Base-by-base conservation (phyloP, 768 basidiomycete genomes). In the Amanita polypyramis region DNA sequence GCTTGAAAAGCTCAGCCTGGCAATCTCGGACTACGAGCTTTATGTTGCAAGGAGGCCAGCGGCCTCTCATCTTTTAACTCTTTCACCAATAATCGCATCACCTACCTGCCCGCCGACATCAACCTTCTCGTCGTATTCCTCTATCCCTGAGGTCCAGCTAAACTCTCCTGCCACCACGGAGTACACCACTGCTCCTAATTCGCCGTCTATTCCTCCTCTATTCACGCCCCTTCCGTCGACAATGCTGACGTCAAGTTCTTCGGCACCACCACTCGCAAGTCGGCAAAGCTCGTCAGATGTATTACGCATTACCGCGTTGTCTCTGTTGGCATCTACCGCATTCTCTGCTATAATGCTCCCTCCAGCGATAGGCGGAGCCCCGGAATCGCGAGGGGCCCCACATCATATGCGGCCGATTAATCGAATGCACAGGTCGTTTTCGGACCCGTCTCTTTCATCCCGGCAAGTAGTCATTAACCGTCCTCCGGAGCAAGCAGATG, bases 31-130 rank as follows among this genome's bases (percentile, higher is more conserved):
- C 23, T 43, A 17, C 25, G 17, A 49, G 17, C 38, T 11, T 2
- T 21, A 25, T 32, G 4, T 45, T n/a, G n/a, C 55, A n/a, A 55
- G 55, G 47, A 56, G 52, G 36, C 54, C 65, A 47, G 56, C 55
- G 40, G 60, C 67, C 54, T 64, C 61, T 52, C 65, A 62, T 30
- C 74, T 75, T 54, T 57, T 69, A 20, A 72, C 77, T 38, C 69
- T 80, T 43, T 73, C 80, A 7, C 70, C 79, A 34, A 80, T 80
- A 51, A 65, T 69, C 47, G 77, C 77, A 19, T 81, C 80, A 3
- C 79, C 79, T n/a, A 55, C 76, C 44, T 71, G 69, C 60, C 75
- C 77, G 4, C 75, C 79, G 5, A 66, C 69, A 7, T 51, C 66
- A 17, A 54, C 58, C 23, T 65, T 66, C 42, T 59, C 58, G 8